Conservation (phyloP, 2,329 filamentous ascomycete species). For the Hypoxylon sp. region DNA sequence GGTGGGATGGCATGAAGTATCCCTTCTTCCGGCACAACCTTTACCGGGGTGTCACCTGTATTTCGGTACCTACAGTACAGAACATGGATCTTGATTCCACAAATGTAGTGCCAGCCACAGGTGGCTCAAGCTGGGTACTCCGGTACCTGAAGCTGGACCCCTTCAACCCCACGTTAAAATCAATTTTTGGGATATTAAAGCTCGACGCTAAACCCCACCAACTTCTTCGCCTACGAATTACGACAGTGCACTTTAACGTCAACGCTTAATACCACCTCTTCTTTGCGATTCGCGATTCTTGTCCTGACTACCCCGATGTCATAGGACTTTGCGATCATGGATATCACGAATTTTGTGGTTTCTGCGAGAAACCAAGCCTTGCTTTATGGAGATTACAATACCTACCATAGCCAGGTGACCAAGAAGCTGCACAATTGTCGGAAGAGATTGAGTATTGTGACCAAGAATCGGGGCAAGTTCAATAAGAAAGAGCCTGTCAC, state of each 20-base stretch:
- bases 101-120: slow-evolving; percentile 1
- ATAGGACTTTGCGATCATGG: too few species aligned
- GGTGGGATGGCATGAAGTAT: background rate
- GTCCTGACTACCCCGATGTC: too few species aligned
- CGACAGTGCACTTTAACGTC: background rate
- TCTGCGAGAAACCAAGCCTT: slow-evolving; percentile 83
- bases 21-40: background rate
- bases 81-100: background rate
- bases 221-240: background rate
- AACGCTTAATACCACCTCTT: too few species aligned
- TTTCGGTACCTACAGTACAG: background rate
- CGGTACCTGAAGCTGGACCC: slow-evolving; percentile 3
- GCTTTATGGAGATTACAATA: slow-evolving; percentile 86
- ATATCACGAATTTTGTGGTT: slow-evolving; percentile 86
- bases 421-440: slow-evolving; percentile 84
- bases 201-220: slow-evolving; percentile 11
- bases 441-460: slow-evolving; percentile 84
- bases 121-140: slow-evolving; percentile 9
- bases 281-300: too few species aligned
- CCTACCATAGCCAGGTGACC: slow-evolving; percentile 81
- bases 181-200: slow-evolving; percentile 1
- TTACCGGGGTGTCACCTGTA: background rate
- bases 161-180: slow-evolving; percentile 14
- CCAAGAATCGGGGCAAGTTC: slow-evolving; percentile 88
- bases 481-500: slow-evolving; percentile 74